phyloP scores from a whole-genome alignment of 805 yeast species.

The Nakazawaea populi region DNA sequence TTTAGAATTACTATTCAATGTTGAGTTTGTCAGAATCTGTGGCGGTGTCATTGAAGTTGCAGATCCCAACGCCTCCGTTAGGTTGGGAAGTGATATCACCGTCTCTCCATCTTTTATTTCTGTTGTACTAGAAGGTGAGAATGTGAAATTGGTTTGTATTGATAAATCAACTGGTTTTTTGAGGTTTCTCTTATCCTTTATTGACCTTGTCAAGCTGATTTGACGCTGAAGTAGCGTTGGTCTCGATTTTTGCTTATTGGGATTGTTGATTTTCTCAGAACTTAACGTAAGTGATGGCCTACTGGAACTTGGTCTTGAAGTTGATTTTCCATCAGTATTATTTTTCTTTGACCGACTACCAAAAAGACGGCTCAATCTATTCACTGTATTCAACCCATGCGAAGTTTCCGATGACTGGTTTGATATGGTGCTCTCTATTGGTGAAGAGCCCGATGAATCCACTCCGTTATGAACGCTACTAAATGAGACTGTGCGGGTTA shows the following conservation, averaged over 20 bases:
- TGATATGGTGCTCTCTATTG: neutral
- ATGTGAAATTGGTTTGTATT: constrained; percentile 19
- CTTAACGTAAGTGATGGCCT: neutral
- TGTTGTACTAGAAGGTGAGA: constrained; percentile 8
- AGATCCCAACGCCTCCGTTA: constrained; percentile 3
- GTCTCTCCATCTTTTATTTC: constrained; percentile 16
- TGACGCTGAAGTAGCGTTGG: constrained; percentile 4
- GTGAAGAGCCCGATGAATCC: constrained; percentile 9
- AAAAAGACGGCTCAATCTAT: constrained; percentile 5
- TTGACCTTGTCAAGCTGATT: constrained; percentile 1
- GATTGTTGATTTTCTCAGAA: neutral
- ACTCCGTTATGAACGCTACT: constrained; percentile 12
- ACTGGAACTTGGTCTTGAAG: neutral
- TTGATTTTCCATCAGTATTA: neutral
- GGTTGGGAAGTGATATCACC: neutral
- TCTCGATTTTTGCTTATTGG: neutral
- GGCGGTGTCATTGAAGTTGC: constrained; percentile 2
- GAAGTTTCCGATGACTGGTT: neutral
- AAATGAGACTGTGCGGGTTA: constrained; percentile 18
- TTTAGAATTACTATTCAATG: neutral
- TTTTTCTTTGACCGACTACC: neutral
- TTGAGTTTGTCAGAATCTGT: neutral
- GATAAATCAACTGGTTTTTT: constrained; percentile 22
- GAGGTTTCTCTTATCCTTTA: constrained; percentile 12
- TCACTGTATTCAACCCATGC: neutral